Evolutionary conservation across 83 land plant genomes (phyloP), one percentile per base, ranked within the genome.

Genomic region (Diphasiastrum complanatum): DNA sequence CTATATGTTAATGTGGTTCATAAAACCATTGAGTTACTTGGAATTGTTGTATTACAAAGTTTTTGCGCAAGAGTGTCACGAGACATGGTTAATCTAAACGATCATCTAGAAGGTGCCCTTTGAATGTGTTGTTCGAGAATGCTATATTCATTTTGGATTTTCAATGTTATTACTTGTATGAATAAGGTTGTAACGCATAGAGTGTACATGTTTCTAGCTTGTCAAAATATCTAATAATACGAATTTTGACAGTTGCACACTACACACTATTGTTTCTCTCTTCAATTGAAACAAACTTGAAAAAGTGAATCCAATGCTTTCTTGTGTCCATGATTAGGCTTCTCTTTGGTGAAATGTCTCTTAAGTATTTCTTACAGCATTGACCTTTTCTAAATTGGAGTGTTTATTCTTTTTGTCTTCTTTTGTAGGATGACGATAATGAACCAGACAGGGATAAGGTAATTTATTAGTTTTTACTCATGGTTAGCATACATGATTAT

Each of bases 371-470:
- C 37, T 48, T 31, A 11, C 40, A 27, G 20, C 54, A 24, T 66
- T 35, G n/a, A 19, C 52, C 33, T 14, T 47, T 25, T 20, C 20
- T 2, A 11, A 11, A 25, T 40, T 26, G 2, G 1, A 12, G 28
- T 45, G 8, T 51, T 26, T 51, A 34, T 56, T 29, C 5, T 57
- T 53, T 32, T 18, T 37, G 28, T 47, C 30, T 47, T 12, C 57
- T 22, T 14, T 51, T 81, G 71, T 89, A 93, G 99, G 92, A 83
- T 34, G 99, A 93, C 73, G 97, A 79, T 36, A 84, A 85, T 67
- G 71, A 78, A n/a, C 99, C 99, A 35, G 99, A 93, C 52, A 63
- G 86, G 50, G 99, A 93, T 63, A 96, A 93, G 89, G 99, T 93
- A 57, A 30, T 4, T 22, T 23, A 14, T 41, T 11, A 10, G 22